phyloP scores from a whole-genome alignment of 169 alveolate genomes.

The Cryptosporidium andersoni region DNA sequence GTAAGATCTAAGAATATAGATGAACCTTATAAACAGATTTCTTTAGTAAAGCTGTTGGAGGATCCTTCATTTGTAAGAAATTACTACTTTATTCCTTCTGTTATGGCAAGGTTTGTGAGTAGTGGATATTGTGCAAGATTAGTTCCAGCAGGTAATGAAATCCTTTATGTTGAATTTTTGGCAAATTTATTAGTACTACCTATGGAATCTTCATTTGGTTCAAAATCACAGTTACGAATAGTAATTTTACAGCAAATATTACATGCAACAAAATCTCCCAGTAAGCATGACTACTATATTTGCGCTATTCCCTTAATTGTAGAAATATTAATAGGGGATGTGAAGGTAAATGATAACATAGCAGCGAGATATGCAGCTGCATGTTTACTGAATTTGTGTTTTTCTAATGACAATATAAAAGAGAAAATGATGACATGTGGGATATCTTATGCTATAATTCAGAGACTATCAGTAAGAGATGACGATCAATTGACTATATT shows the following conservation, averaged over 20 bases:
- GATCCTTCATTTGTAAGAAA: slow-evolving; percentile 55
- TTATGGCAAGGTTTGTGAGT: slow-evolving; percentile 66
- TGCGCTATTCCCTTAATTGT: slow-evolving; percentile 45
- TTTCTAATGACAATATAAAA: slow-evolving; percentile 37
- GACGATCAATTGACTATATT: slow-evolving; percentile 55
- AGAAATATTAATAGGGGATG: slow-evolving; percentile 53
- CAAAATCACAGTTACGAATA: slow-evolving; percentile 49
- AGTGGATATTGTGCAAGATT: slow-evolving; percentile 71
- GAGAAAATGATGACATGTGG: slow-evolving; percentile 36
- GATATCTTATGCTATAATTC: slow-evolving; percentile 9
- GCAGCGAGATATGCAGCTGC: slow-evolving; percentile 51
- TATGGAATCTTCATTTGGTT: slow-evolving; percentile 28
- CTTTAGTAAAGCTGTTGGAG: slow-evolving; percentile 21
- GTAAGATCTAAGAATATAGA: slow-evolving; percentile 57
- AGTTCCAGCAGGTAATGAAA: slow-evolving; percentile 52
- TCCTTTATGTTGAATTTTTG: slow-evolving; percentile 39
- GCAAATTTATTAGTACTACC: slow-evolving; percentile 44
- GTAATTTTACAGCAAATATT: slow-evolving; percentile 51
- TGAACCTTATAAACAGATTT: slow-evolving; percentile 29
- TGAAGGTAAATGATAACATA: slow-evolving; percentile 13
- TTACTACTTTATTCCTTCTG: slow-evolving; percentile 44
- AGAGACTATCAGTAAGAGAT: slow-evolving; percentile 37
- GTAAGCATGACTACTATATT: slow-evolving; percentile 44
- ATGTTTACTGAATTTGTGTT: slow-evolving; percentile 25
- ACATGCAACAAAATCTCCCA: slow-evolving; percentile 39